Evolutionary conservation across 2,329 filamentous ascomycete genomes (phyloP), one percentile per base, ranked within the genome.

Genomic region (Colletotrichum limetticola): DNA sequence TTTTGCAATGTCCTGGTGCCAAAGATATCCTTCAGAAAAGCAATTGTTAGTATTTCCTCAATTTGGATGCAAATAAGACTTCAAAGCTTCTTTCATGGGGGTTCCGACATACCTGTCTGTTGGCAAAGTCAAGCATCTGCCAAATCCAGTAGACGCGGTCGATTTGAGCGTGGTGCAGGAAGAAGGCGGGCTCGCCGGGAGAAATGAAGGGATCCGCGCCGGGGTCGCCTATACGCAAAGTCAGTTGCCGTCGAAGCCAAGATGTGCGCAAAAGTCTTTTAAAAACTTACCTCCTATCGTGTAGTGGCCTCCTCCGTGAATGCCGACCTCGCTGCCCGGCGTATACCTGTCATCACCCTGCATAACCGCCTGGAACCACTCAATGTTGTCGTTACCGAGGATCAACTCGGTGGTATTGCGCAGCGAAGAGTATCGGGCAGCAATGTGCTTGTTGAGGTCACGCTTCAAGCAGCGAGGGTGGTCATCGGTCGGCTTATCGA

Each of bases 101-200:
- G 11, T 46, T 7, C 46, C 49, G 0, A 73, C 72, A 24, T 75
- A 46, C 80, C 81, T 79, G 80, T 76, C 82, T 72, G 59, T 81
- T 78, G 61, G 78, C 78, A 78, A 78, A 82, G 74, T 86, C 82
- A 24, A 84, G 81, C 68, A 84, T 85, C 78, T 86, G 85, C 85
- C 85, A 87, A 73, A 86, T 83, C 76, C 83, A 86, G 78, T 85
- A 86, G 69, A 85, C 79, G 19, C 85, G 80, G 73, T 87, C 85
- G 64, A 87, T 82, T 74, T 84, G 80, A 0, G 78, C 83, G 68
- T 87, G 85, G 73, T 87, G 85, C 8, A 85, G 77, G 68, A 81
- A 86, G 78, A 87, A 87, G 4, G 76, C 83, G 1, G 85, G 85
- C 70, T 87, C 85, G 5, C 82, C 79, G 1, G 85, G 81, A 7